Evolutionary conservation across 1,284 basidiomycete genomes (phyloP).

Genomic region (Agaricales sp.): DNA sequence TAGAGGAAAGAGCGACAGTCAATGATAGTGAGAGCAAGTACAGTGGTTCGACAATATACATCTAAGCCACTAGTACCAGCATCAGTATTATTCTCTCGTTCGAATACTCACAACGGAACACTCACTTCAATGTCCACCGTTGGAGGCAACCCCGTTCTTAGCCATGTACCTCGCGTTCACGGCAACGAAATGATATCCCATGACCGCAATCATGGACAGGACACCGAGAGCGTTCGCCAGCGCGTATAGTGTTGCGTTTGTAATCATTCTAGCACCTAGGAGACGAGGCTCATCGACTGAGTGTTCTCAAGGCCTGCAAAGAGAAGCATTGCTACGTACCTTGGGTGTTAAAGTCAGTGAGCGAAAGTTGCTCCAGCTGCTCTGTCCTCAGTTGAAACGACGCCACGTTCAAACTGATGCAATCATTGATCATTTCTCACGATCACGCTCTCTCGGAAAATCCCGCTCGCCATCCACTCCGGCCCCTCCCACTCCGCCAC

Average conservation of each 20-base stretch:
- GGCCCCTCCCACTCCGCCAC: too few relatives aligned
- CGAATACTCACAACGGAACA: neutral
- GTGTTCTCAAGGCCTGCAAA: neutral
- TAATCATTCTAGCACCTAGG: slow-evolving; percentile 44
- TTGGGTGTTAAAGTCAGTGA: neutral
- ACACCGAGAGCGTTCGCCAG: slow-evolving; percentile 78
- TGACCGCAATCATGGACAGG: slow-evolving; percentile 75
- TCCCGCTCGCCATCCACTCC: too few relatives aligned
- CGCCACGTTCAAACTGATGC: too few relatives aligned
- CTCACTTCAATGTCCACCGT: neutral
- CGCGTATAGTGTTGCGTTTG: slow-evolving; percentile 69
- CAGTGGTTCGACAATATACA: too few relatives aligned
- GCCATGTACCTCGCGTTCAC: slow-evolving; percentile 33
- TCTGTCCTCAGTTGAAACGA: too few relatives aligned
- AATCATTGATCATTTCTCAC: too few relatives aligned
- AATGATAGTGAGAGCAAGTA: too few relatives aligned
- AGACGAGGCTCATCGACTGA: slow-evolving; percentile 5
- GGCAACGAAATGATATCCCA: slow-evolving; percentile 80
- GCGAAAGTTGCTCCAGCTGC: neutral
- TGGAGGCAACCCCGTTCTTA: neutral
- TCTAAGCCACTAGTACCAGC: too few relatives aligned
- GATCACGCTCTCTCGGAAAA: too few relatives aligned
- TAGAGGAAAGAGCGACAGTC: too few relatives aligned
- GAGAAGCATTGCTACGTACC: neutral
- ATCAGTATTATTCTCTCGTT: too few relatives aligned